These are phyloP conservation scores for Blastocystis sp. DNA, from an alignment of 352 stramenopile genomes.

Conservation along the genomic window DNA sequence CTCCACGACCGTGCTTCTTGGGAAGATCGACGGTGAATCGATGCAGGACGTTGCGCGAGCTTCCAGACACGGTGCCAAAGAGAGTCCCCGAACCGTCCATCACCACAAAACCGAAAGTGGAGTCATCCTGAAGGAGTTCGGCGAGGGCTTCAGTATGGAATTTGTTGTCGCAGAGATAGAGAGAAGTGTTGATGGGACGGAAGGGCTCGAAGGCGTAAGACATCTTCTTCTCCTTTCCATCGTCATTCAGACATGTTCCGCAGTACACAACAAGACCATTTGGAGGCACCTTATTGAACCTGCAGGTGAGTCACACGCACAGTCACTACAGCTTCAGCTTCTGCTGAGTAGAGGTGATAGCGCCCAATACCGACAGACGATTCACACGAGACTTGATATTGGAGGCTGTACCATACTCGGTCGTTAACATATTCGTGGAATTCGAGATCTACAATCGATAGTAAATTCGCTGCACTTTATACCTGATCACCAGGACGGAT, in stretches of 20 bases:
- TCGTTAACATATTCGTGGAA: slow-evolving; percentile 93
- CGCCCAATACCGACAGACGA: slow-evolving; percentile 89
- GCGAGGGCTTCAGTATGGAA: slow-evolving; percentile 96
- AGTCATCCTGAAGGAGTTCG: slow-evolving; percentile 96
- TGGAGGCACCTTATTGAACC: slow-evolving; percentile 70
- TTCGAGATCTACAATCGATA: slow-evolving; percentile 76
- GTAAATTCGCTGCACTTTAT: not conserved
- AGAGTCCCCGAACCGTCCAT: slow-evolving; percentile 98
- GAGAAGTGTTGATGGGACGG: slow-evolving; percentile 98
- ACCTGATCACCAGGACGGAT: slow-evolving; percentile 93
- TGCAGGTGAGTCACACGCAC: not conserved
- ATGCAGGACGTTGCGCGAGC: slow-evolving; percentile 73
- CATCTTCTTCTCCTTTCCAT: slow-evolving; percentile 97
- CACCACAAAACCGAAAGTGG: slow-evolving; percentile 98
- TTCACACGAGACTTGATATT: slow-evolving; percentile 99
- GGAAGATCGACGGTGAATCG: slow-evolving; percentile 86
- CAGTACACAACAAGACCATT: slow-evolving; percentile 99
- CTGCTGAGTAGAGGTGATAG: slow-evolving; percentile 98
- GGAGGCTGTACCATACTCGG: slow-evolving; percentile 97
- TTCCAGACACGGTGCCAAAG: slow-evolving; percentile 90
- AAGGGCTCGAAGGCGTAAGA: slow-evolving; percentile 99
- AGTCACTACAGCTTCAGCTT: slow-evolving; percentile 89
- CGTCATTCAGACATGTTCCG: slow-evolving; percentile 95
- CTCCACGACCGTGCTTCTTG: slow-evolving; percentile 98
- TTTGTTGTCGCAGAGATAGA: slow-evolving; percentile 99